Percentiles rank a stretch among this genome's conserved stretches.
Conservation (phyloP, 148 eudicot genomes). For the Rhododendron henanense region DNA sequence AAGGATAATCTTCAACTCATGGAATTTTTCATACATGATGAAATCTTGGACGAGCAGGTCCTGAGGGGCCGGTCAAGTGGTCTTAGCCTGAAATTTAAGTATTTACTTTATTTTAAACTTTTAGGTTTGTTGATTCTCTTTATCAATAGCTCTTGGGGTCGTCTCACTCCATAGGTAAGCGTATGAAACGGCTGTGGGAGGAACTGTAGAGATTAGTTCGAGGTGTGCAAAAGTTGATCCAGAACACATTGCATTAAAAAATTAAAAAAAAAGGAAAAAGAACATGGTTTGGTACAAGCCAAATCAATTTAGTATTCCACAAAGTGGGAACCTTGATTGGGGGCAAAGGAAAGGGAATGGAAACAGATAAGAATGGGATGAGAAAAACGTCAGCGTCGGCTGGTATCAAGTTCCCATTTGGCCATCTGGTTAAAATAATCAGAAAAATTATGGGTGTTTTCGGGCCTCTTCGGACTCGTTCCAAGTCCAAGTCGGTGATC, state of each 20-base stretch:
- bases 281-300: not conserved
- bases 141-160: rapidly evolving
- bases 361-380: not conserved
- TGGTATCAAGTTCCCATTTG: not conserved
- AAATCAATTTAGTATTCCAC: not conserved
- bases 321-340: constrained; percentile 3
- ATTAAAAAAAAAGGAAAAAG: not conserved
- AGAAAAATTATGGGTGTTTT: no score
- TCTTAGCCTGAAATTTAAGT: no score
- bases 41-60: not conserved
- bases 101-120: no score
- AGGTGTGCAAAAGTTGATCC: no score
- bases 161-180: no score
- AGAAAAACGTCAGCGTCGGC: not conserved
- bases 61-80: no score
- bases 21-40: not conserved
- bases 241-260: no score
- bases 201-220: no score
- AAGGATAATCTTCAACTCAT: not conserved
- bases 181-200: no score
- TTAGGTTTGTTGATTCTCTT: no score
- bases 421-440: not conserved
- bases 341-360: not conserved
- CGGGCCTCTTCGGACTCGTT: not conserved
- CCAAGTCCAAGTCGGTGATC: not conserved